Evolutionary conservation across 2,329 filamentous ascomycete genomes (phyloP).

Genomic region (Botrytis pseudocinerea): DNA sequence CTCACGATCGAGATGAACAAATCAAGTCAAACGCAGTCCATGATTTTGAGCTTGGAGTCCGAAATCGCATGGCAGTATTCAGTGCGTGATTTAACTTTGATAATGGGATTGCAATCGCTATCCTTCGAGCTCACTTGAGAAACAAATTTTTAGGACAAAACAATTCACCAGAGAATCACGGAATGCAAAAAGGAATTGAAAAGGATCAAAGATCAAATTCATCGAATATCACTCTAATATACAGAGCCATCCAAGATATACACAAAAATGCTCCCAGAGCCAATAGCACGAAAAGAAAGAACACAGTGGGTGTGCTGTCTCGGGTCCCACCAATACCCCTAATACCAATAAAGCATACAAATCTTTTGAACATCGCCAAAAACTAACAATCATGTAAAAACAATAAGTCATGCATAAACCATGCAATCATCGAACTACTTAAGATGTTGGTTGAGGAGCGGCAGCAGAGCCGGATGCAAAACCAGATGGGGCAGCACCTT

Average conservation of each 20-base stretch:
- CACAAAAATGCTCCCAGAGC: slow-evolving; percentile 13
- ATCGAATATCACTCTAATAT: background rate
- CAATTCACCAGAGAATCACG: background rate
- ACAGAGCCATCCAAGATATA: slow-evolving; percentile 15
- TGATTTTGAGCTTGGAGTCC: background rate
- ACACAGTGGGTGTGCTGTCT: slow-evolving; percentile 7
- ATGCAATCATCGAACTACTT: slow-evolving; percentile 4
- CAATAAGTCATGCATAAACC: background rate
- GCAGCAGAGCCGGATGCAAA: slow-evolving; percentile 6
- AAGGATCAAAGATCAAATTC: background rate
- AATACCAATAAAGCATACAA: background rate
- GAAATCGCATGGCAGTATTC: background rate
- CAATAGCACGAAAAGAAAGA: slow-evolving; percentile 15
- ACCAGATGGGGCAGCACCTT: background rate
- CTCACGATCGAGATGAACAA: background rate
- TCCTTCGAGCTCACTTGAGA: background rate
- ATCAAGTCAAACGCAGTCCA: background rate
- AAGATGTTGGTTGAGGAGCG: background rate
- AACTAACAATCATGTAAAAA: background rate
- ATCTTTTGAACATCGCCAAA: background rate
- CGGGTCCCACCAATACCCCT: background rate
- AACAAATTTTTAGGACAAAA: background rate
- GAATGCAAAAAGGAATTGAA: background rate
- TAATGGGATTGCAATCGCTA: background rate
- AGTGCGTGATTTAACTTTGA: background rate